phyloP scores from a whole-genome alignment of 2,329 filamentous ascomycete genomes.

The Fusarium newnesense region DNA sequence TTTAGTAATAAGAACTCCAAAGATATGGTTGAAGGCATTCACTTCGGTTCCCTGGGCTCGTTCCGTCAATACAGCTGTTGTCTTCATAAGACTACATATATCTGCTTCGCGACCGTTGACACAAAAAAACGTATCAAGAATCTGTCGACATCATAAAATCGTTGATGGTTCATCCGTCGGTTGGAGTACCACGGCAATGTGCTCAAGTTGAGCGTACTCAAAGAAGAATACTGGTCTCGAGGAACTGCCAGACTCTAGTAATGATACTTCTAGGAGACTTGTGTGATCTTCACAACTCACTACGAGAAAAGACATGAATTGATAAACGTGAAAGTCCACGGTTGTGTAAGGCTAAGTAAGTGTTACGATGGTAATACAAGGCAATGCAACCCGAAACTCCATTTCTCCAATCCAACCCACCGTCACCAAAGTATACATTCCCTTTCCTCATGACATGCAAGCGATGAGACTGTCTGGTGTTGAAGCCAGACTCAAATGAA shows the following conservation, averaged over 20 bases:
- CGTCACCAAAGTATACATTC: constrained; percentile 28
- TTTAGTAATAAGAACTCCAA: background rate
- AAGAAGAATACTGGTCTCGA: background rate
- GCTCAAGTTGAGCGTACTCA: background rate
- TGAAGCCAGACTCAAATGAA: constrained; percentile 21
- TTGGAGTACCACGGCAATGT: background rate
- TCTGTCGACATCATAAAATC: background rate
- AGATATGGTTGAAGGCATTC: background rate
- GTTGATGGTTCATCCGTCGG: background rate
- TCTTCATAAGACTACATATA: no score
- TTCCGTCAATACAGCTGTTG: background rate
- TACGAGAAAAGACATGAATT: background rate
- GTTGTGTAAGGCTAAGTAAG: constrained; percentile 14
- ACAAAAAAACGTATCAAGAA: background rate
- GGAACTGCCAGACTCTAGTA: background rate
- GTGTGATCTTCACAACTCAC: background rate
- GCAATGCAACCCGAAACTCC: constrained; percentile 31
- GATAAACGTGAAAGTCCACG: constrained; percentile 8
- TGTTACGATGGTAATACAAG: constrained; percentile 34
- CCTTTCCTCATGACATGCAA: constrained; percentile 36
- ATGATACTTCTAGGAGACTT: background rate
- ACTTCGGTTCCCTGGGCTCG: background rate
- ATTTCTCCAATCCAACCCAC: constrained; percentile 24
- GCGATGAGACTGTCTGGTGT: constrained; percentile 20
- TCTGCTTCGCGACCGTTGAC: background rate